phyloP scores from a whole-genome alignment of 2,329 filamentous ascomycete genomes.

The Allantophomopsis cytisporea region DNA sequence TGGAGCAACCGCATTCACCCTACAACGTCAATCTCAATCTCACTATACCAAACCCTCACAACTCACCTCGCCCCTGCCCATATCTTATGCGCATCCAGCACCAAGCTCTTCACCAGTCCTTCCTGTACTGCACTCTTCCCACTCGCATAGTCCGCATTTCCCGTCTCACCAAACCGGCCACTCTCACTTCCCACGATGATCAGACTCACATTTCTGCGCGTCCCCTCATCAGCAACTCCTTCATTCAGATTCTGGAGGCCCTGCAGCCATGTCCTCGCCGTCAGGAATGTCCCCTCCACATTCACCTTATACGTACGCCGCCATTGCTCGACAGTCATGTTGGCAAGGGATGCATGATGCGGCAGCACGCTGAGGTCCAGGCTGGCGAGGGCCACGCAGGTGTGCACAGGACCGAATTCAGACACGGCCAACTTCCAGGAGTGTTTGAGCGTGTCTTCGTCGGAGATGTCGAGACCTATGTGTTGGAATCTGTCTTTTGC shows the following conservation, averaged over 20 bases:
- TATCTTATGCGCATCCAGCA: slow-evolving; percentile 23
- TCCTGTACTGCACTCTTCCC: slow-evolving; percentile 30
- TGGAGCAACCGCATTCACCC: slow-evolving; percentile 31
- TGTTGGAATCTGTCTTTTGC: slow-evolving; percentile 13
- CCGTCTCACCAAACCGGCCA: slow-evolving; percentile 27
- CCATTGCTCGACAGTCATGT: slow-evolving; percentile 25
- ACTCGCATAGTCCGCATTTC: slow-evolving; percentile 27
- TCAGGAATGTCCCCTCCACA: slow-evolving; percentile 27
- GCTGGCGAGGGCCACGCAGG: slow-evolving; percentile 27
- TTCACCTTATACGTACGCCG: slow-evolving; percentile 26
- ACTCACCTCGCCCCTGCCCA: slow-evolving; percentile 12
- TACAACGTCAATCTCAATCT: slow-evolving; percentile 13
- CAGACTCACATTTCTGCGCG: slow-evolving; percentile 22
- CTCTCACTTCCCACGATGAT: slow-evolving; percentile 30
- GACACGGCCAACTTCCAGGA: slow-evolving; percentile 11
- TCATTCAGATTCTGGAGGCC: slow-evolving; percentile 16
- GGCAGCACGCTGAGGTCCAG: slow-evolving; percentile 27
- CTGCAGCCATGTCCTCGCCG: slow-evolving; percentile 25
- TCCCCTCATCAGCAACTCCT: slow-evolving; percentile 7
- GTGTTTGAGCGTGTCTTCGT: slow-evolving; percentile 19
- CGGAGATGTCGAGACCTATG: slow-evolving; percentile 18
- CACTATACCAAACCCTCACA: not conserved
- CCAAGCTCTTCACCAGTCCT: slow-evolving; percentile 26
- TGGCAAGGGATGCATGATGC: slow-evolving; percentile 22
- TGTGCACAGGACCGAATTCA: slow-evolving; percentile 16